Conservation (phyloP, 805 yeast genomes). For the Pichia insulana region DNA sequence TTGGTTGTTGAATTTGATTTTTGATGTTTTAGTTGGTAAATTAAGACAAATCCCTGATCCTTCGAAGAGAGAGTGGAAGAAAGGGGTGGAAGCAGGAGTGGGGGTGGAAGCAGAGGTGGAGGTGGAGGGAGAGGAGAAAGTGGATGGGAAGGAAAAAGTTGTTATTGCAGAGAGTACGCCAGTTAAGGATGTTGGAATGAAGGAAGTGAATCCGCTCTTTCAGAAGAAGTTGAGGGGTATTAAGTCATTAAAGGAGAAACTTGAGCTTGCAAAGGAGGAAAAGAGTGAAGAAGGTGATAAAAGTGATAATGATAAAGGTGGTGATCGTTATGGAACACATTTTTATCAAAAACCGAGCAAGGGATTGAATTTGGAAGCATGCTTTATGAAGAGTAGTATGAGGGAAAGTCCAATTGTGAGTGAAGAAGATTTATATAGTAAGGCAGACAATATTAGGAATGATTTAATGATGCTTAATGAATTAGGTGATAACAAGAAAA, state of each 20-base stretch:
- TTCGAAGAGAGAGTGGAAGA: slow-evolving; percentile 7
- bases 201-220: slow-evolving; percentile 3
- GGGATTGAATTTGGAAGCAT: slow-evolving; percentile 12
- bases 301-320: not conserved
- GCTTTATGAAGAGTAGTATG: slow-evolving; percentile 14
- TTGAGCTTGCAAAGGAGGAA: not conserved
- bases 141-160: too few species aligned
- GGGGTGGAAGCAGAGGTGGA: too few species aligned
- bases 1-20: slow-evolving; percentile 14
- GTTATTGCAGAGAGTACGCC: slow-evolving; percentile 8
- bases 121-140: too few species aligned
- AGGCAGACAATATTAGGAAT: slow-evolving; percentile 1
- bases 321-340: slow-evolving; percentile 21
- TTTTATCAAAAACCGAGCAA: slow-evolving; percentile 13
- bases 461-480: not conserved
- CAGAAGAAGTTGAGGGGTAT: slow-evolving; percentile 1
- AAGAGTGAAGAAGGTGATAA: not conserved
- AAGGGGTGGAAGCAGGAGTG: not conserved
- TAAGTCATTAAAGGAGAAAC: not conserved
- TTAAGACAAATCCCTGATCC: slow-evolving; percentile 23
- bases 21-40: slow-evolving; percentile 10
- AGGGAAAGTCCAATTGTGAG: slow-evolving; percentile 1
- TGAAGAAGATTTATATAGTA: slow-evolving; percentile 1
- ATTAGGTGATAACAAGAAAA: not conserved
- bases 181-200: not conserved